Evolutionary conservation across 208 protist species (phyloP).

Genomic region (Crithidia sp.): DNA sequence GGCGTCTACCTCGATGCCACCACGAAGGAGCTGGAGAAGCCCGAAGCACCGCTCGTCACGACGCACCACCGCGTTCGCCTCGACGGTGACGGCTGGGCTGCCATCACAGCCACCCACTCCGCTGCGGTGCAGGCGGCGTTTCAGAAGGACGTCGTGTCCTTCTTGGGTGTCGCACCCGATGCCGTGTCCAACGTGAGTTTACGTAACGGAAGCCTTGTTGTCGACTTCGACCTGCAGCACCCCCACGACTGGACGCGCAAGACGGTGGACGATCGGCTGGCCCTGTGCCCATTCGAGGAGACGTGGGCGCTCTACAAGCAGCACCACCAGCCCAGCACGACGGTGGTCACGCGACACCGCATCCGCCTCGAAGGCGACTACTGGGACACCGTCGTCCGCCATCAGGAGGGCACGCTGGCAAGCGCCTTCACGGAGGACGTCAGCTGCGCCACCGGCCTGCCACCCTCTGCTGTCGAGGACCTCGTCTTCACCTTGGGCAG

Average conservation of each 20-base stretch:
- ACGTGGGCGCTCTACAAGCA: constrained; percentile 43
- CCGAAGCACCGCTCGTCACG: not conserved
- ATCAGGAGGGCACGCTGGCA: constrained; percentile 29
- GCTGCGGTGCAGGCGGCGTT: constrained; percentile 17
- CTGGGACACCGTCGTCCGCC: constrained; percentile 39
- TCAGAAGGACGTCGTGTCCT: constrained; percentile 19
- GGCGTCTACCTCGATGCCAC: constrained; percentile 33
- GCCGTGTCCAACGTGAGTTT: constrained; percentile 25
- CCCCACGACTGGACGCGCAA: not conserved
- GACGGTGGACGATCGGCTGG: constrained; percentile 19
- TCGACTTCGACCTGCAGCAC: constrained; percentile 37
- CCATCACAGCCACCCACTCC: not conserved
- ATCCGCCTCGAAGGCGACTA: constrained; percentile 46
- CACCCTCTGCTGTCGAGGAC: constrained; percentile 8
- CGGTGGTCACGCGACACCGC: constrained; percentile 38
- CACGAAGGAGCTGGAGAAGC: not conserved
- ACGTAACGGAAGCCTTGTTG: constrained; percentile 28
- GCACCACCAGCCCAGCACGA: not conserved
- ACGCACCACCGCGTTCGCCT: constrained; percentile 42
- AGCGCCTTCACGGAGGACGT: constrained; percentile 41
- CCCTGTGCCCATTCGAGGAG: constrained; percentile 11
- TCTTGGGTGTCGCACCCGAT: not conserved
- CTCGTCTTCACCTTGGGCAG: constrained; percentile 33
- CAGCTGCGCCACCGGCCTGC: constrained; percentile 17
- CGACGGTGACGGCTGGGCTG: constrained; percentile 26